Evolutionary conservation across 768 basidiomycete genomes (phyloP), one percentile per base, ranked within the genome.

Genomic region (Daedaleopsis nitida): DNA sequence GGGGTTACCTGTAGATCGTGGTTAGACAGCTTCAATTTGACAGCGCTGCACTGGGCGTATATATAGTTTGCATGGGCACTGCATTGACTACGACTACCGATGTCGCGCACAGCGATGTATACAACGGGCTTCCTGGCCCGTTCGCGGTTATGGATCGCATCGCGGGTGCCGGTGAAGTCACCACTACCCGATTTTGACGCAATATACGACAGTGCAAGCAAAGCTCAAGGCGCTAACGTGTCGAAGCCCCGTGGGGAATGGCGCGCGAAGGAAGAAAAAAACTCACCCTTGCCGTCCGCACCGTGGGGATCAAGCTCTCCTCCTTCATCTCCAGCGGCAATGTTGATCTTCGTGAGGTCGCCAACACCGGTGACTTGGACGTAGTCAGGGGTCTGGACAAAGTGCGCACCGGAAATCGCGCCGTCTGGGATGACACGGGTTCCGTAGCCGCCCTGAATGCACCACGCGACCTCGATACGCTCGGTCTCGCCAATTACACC

Each of bases 301-400:
- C 87, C 88, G 68, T 89, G 87, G 6, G 88, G 88, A 70, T 90
- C 88, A 19, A 89, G 75, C 76, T 91, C 82, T 51, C 87, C 88
- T 19, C 83, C 86, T 49, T 59, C 76, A 55, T 91, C 89, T 4
- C 82, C 81, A 1, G 70, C 67, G 8, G 85, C 84, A 34, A 91
- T 78, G 71, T 91, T 89, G 58, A 93, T 71, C 57, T 78, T 75
- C 12, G 86, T 88, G 60, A 90, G 69, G 69, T 92, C 81, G 7
- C 88, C 89, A 53, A 80, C 74, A 48, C 88, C 92, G 42, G 85
- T 86, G 56, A 91, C 75, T 68, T 89, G 89, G 37, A 91, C 78
- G 70, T 85, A 92, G 70, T 87, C 86, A n/a, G 88, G 86, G 0
- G 91, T 90, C 63, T 83, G 78, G 5, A 91, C 79, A 70, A 90